Percentiles rank a stretch among this genome's conserved stretches.
Evolutionary conservation across 495 filamentous ascomycete species (phyloP).

Genomic region (Penicillium nucicola): DNA sequence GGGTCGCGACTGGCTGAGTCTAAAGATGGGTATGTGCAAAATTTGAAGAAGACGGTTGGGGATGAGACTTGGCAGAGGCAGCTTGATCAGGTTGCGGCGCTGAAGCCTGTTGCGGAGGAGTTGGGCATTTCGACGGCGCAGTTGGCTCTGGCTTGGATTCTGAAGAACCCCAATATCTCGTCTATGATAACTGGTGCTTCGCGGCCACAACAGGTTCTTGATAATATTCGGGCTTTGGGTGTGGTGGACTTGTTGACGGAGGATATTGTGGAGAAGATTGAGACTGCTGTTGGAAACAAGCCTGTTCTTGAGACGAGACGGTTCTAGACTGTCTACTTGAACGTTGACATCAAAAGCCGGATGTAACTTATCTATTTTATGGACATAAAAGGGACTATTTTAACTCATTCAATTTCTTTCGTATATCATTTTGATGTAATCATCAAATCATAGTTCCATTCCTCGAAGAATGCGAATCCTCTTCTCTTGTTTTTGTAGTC

Average conservation of each 20-base stretch:
- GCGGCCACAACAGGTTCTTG: slow-evolving; percentile 65
- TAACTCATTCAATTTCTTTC: too few relatives aligned
- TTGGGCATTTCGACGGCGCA: slow-evolving; percentile 62
- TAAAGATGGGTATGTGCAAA: slow-evolving; percentile 32
- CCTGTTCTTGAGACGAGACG: slow-evolving; percentile 36
- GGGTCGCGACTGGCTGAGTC: slow-evolving; percentile 40
- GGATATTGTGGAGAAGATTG: slow-evolving; percentile 68
- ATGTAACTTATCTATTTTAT: too few relatives aligned
- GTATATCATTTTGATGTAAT: slow-evolving; percentile 28
- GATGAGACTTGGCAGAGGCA: slow-evolving; percentile 19
- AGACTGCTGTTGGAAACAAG: slow-evolving; percentile 62
- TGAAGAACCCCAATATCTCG: slow-evolving; percentile 72
- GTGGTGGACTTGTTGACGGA: slow-evolving; percentile 60
- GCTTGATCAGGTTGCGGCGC: slow-evolving; percentile 27
- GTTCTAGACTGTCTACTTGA: slow-evolving; percentile 7
- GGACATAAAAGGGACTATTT: too few relatives aligned
- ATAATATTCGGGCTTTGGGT: slow-evolving; percentile 63
- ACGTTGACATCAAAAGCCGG: not conserved
- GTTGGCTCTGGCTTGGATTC: slow-evolving; percentile 74
- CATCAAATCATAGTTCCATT: slow-evolving; percentile 37
- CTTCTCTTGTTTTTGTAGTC: too few relatives aligned
- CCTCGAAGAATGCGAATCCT: slow-evolving; percentile 41
- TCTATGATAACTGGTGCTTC: slow-evolving; percentile 78
- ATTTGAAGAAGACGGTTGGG: slow-evolving; percentile 25
- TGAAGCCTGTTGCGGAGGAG: slow-evolving; percentile 64